A percentile compares a stretch with the other conserved stretches of the same genome.
These are phyloP conservation scores for Hanseniaspora gamundiae DNA, from an alignment of 1,139 yeast genomes.

Conservation along the genomic window DNA sequence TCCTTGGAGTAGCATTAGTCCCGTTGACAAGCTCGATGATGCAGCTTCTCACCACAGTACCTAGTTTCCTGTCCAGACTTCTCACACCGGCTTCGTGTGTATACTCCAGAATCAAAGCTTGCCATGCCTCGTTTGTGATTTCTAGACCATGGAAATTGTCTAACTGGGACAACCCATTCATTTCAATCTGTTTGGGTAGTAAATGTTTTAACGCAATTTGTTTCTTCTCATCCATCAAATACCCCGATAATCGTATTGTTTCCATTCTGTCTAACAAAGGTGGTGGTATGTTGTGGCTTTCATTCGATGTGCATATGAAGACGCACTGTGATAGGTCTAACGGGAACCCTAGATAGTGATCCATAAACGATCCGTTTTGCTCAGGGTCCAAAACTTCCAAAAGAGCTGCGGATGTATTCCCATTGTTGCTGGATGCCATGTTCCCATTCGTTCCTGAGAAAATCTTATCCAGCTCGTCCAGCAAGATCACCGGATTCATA, in stretches of 20 bases:
- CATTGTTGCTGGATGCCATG: conserved; percentile 44
- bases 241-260: conserved; percentile 67
- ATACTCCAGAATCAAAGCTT: conserved; percentile 52
- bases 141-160: conserved; percentile 23
- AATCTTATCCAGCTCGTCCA: conserved; percentile 85
- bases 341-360: conserved; percentile 82
- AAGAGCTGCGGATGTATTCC: conserved; percentile 88
- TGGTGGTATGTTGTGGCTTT: conserved; percentile 57
- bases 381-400: conserved; percentile 88
- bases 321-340: conserved; percentile 74
- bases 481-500: conserved; percentile 78
- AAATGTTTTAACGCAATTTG: conserved; percentile 61
- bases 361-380: conserved; percentile 67
- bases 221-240: conserved; percentile 68
- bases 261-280: conserved; percentile 85
- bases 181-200: conserved; percentile 64
- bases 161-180: conserved; percentile 49
- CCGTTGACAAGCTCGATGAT: conserved; percentile 62
- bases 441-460: conserved; percentile 40
- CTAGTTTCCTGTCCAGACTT: conserved; percentile 58
- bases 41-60: conserved; percentile 65
- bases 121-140: conserved; percentile 40
- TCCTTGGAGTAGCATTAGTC: conserved; percentile 13
- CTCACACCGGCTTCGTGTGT: conserved; percentile 88
- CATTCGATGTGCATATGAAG: conserved; percentile 87